Base-by-base conservation (phyloP, 441 rosid genomes). In the Flueggea neowawraea region DNA sequence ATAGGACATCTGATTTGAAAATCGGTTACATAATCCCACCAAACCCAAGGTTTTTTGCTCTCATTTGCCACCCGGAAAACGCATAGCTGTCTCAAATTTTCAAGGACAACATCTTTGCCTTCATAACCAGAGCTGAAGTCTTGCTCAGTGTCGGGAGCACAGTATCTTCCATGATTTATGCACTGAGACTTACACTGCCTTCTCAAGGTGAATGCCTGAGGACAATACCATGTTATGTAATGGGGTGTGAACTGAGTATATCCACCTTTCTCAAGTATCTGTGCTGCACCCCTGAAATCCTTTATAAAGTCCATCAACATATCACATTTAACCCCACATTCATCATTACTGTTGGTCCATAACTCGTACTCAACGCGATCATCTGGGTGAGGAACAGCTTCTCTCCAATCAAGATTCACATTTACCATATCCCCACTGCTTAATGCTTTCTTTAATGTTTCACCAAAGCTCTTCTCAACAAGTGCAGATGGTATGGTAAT, bases 1-100 rank as follows among this genome's bases (percentile, higher is more conserved):
- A 94, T 94, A 55, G 97, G 98, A 72, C 98, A 94, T 69, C 97
- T 82, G 69, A 94, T 87, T 75, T 91, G 97, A 73, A 94, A 94
- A 82, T 94, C 98, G 13, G 93, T 94, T 22, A 89, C 97, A 22
- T 94, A 94, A 69, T 94, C 96, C 98, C 98, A 94, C 98, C 99
- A 94, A 15, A 81, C 68, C 98, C 99, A 94, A 12, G 99, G 84
- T 63, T 78, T 94, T 6, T 64, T 80, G 65, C 72, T 82, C 81
- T 90, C 96, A 70, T 86, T 90, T 43, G 95, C 96, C 54, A 88
- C 97, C 82, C 60, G 83, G 72, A 79, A 88, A 57, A 90, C 91
- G 31, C 98, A 93, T 22, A 93, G 84, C 72, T 93, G 98, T 72
- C 98, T 88, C 65, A 93, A 74, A 70, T 93, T 93, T 66, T 93